Evolutionary conservation across 2,329 filamentous ascomycete species (phyloP).

Genomic region (Triangularia verruculosa): DNA sequence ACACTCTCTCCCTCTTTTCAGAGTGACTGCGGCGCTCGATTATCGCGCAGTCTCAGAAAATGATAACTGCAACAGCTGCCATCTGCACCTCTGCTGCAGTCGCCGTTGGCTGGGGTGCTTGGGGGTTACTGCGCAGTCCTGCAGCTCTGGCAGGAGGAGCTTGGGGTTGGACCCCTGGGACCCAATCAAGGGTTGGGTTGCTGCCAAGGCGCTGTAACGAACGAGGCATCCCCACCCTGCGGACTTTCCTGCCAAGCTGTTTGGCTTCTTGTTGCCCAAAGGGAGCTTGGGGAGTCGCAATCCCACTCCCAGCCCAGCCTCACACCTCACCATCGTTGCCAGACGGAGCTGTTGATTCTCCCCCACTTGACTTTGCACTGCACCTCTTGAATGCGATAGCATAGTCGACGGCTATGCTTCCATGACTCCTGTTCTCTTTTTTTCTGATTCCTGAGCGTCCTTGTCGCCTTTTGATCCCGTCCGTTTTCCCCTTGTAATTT

Average conservation of each 20-base stretch:
- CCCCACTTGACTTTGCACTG: not conserved
- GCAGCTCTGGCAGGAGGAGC: constrained; percentile 10
- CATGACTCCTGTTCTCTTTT: not conserved
- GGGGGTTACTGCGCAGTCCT: no score
- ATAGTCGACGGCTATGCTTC: not conserved
- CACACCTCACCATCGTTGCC: constrained; percentile 17
- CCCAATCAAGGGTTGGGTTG: constrained; percentile 20
- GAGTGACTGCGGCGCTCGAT: not conserved
- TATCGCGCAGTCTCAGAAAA: not conserved
- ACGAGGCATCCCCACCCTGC: constrained; percentile 18
- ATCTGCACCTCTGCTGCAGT: constrained; percentile 13
- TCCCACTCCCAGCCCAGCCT: no score
- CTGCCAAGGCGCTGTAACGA: constrained; percentile 20
- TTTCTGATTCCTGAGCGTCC: not conserved
- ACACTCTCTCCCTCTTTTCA: not conserved
- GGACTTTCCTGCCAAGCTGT: constrained; percentile 23
- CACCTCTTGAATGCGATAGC: not conserved
- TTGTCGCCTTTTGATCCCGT: not conserved
- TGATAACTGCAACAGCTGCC: not conserved
- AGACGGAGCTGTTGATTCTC: constrained; percentile 2
- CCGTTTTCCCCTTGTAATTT: not conserved
- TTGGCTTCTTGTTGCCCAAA: constrained; percentile 21
- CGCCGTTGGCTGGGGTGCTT: constrained; percentile 17
- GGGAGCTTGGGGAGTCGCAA: constrained; percentile 22
- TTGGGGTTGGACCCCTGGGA: constrained; percentile 16